Evolutionary conservation across 1,284 basidiomycete species (phyloP).

Genomic region (Xanthoconium separans): DNA sequence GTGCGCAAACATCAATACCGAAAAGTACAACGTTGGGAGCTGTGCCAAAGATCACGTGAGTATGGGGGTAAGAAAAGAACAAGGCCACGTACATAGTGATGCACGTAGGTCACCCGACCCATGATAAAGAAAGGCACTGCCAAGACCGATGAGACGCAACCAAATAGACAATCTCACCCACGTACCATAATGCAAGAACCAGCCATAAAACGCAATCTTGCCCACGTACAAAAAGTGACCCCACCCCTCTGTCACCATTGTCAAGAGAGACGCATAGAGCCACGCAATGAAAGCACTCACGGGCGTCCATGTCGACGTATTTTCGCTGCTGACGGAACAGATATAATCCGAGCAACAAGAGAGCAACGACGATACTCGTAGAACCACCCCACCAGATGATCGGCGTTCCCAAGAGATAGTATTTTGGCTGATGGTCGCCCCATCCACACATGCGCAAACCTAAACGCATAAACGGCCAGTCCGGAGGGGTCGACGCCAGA

Average conservation of each 20-base stretch:
- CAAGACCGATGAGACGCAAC: constrained; percentile 7
- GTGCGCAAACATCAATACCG: constrained; percentile 89
- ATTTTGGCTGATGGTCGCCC: constrained; percentile 87
- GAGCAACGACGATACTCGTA: constrained; percentile 60
- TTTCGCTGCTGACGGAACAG: constrained; percentile 84
- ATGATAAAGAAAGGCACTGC: constrained; percentile 93
- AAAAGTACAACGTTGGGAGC: constrained; percentile 95
- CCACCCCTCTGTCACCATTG: constrained; percentile 68
- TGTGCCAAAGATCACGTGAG: constrained; percentile 26
- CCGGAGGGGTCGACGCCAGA: constrained; percentile 86
- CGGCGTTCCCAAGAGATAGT: constrained; percentile 92
- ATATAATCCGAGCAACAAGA: constrained; percentile 65
- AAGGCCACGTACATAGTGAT: constrained; percentile 71
- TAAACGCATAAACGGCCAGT: constrained; percentile 91
- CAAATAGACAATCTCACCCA: constrained; percentile 8
- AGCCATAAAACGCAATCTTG: constrained; percentile 90
- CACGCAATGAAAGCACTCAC: constrained; percentile 41
- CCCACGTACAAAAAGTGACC: constrained; percentile 92
- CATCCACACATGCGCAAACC: constrained; percentile 98
- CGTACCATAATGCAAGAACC: constrained; percentile 88
- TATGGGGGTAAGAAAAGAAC: neutral
- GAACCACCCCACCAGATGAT: constrained; percentile 90
- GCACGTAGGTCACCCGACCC: constrained; percentile 90
- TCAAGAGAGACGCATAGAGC: constrained; percentile 9
- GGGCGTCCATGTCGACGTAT: constrained; percentile 87